phyloP scores from a whole-genome alignment of 129 eudicot genomes.

The Ambrosia artemisiifolia region DNA sequence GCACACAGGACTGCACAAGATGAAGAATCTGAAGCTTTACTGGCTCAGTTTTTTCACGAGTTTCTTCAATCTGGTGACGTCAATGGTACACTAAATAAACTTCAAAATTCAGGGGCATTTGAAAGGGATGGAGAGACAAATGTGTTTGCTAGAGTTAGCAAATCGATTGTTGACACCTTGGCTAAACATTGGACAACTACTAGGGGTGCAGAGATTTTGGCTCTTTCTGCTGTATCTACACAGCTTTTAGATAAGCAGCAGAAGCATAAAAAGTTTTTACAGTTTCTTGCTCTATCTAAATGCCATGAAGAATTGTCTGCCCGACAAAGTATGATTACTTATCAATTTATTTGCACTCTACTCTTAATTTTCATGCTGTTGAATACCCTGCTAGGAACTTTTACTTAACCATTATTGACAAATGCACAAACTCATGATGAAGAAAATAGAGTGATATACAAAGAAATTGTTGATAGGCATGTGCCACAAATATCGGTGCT shows the following conservation, averaged over 20 bases:
- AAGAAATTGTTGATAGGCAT: neutral
- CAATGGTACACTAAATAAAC: slow-evolving; percentile 55
- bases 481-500: neutral
- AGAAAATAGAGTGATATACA: neutral
- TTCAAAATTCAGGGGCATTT: slow-evolving; percentile 67
- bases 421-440: neutral
- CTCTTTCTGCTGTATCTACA: slow-evolving; percentile 63
- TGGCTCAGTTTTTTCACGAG: slow-evolving; percentile 71
- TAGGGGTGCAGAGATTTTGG: slow-evolving; percentile 86
- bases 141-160: slow-evolving; percentile 83
- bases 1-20: slow-evolving; percentile 75
- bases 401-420: slow-evolving; percentile 1
- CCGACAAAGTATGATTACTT: slow-evolving; percentile 60
- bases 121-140: slow-evolving; percentile 90
- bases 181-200: slow-evolving; percentile 99
- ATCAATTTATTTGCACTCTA: neutral
- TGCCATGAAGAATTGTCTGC: slow-evolving; percentile 83
- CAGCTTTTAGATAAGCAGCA: slow-evolving; percentile 90
- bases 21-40: slow-evolving; percentile 88
- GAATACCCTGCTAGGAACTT: neutral
- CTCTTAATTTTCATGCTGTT: neutral
- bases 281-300: slow-evolving; percentile 93
- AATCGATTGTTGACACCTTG: slow-evolving; percentile 81
- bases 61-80: slow-evolving; percentile 72
- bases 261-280: slow-evolving; percentile 82